Conservation (phyloP, 345 rosid genomes). For the Ricinus communis region DNA sequence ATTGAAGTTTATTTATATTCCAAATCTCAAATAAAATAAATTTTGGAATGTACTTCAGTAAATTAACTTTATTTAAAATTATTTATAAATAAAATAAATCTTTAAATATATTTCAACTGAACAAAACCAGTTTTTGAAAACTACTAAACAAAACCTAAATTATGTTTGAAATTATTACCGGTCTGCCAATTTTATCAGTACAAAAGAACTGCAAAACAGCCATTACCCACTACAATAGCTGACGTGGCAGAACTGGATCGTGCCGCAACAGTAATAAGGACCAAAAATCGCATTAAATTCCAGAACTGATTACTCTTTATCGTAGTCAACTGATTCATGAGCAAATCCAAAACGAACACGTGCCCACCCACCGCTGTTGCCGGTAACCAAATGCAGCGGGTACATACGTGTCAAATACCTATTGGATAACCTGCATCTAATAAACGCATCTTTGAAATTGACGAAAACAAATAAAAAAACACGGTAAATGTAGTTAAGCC, state of each 20-base stretch:
- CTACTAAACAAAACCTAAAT: no score
- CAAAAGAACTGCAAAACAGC: constrained; percentile 1
- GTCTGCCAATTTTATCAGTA: no score
- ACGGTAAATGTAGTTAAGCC: neutral
- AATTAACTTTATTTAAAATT: no score
- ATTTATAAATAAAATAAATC: no score
- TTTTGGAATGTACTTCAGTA: no score
- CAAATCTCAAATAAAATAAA: no score
- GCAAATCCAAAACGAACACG: constrained; percentile 12
- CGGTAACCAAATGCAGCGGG: neutral
- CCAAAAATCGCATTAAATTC: constrained; percentile 23
- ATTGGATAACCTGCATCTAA: constrained; percentile 18
- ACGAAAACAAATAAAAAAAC: neutral
- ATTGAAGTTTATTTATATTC: no score
- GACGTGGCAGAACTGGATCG: constrained; percentile 2
- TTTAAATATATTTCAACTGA: no score
- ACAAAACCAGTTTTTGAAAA: no score
- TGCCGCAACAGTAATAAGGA: constrained; percentile 7
- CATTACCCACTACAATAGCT: neutral
- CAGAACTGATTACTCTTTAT: neutral
- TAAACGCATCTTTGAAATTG: constrained; percentile 27
- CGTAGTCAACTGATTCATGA: neutral
- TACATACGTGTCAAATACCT: constrained; percentile 3
- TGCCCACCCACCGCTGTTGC: constrained; percentile 8
- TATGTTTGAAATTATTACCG: no score